These are phyloP conservation scores for Cladophialophora exuberans DNA, from an alignment of 2,329 filamentous ascomycete species.

Conservation along the genomic window DNA sequence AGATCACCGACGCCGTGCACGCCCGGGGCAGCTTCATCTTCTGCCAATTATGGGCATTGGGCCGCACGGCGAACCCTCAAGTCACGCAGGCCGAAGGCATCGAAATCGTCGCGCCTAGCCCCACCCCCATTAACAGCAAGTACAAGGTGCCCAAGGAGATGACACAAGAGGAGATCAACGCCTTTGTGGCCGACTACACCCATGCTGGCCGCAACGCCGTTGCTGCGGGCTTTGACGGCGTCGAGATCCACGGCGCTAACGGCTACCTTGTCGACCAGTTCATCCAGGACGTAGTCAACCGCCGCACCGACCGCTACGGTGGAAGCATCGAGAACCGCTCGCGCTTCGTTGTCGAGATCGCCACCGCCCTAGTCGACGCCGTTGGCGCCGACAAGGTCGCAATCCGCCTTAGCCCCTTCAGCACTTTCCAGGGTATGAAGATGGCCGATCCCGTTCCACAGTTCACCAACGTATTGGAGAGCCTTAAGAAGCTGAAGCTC, in stretches of 20 bases:
- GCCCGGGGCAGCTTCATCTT: conserved; percentile 54
- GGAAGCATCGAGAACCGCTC: conserved; percentile 56
- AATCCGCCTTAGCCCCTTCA: conserved; percentile 54
- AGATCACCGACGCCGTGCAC: conserved; percentile 55
- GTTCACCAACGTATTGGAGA: conserved; percentile 58
- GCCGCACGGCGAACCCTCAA: conserved; percentile 55
- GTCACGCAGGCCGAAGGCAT: conserved; percentile 41
- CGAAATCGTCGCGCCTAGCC: conserved; percentile 16
- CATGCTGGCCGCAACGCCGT: conserved; percentile 56
- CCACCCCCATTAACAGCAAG: conserved; percentile 3
- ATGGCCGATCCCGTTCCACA: conserved; percentile 64
- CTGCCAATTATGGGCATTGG: conserved; percentile 59
- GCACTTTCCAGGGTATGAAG: conserved; percentile 51
- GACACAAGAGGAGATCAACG: conserved; percentile 48
- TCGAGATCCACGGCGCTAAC: conserved; percentile 37
- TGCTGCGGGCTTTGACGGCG: conserved; percentile 33
- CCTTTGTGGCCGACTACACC: conserved; percentile 48
- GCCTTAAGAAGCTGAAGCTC: conserved; percentile 55
- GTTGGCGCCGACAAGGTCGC: conserved; percentile 46
- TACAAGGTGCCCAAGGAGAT: conserved; percentile 34
- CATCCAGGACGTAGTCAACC: conserved; percentile 54
- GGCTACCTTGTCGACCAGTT: conserved; percentile 59
- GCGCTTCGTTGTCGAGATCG: conserved; percentile 57
- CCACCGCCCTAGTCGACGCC: conserved; percentile 40
- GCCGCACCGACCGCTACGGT: conserved; percentile 55